Evolutionary conservation across 352 stramenopile genomes (phyloP).

Genomic region (Phytophthora nicotianae): DNA sequence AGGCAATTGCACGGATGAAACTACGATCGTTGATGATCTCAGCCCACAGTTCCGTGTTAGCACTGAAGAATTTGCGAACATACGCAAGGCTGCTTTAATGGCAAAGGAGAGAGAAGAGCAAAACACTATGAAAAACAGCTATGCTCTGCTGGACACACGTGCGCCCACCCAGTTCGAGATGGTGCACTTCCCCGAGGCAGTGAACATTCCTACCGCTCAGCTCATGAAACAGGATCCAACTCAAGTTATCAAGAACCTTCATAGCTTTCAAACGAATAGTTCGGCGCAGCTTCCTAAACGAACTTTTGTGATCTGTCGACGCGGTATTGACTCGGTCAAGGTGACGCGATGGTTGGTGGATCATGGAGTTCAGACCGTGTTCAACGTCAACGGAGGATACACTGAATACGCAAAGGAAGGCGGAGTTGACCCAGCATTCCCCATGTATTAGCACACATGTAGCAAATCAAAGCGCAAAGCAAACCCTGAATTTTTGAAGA

Average conservation of each 20-base stretch:
- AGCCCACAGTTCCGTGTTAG: slow-evolving; percentile 39
- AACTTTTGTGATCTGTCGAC: slow-evolving; percentile 79
- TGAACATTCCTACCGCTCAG: slow-evolving; percentile 64
- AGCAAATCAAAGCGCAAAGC: slow-evolving; percentile 2
- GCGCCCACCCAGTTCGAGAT: slow-evolving; percentile 70
- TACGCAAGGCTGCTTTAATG: slow-evolving; percentile 24
- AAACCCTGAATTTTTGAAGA: slow-evolving; percentile 29
- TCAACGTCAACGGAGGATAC: slow-evolving; percentile 80
- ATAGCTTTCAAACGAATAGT: slow-evolving; percentile 1
- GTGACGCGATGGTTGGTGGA: slow-evolving; percentile 64
- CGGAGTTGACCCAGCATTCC: slow-evolving; percentile 56
- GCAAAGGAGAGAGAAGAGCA: background rate
- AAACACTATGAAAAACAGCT: slow-evolving; percentile 12
- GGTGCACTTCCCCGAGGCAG: slow-evolving; percentile 70
- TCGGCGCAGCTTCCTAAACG: background rate
- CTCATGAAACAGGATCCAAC: slow-evolving; percentile 41
- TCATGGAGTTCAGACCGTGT: slow-evolving; percentile 44
- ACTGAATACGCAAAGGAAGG: slow-evolving; percentile 52
- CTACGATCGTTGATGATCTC: slow-evolving; percentile 19
- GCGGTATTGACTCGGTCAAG: slow-evolving; percentile 71
- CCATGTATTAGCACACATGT: slow-evolving; percentile 63
- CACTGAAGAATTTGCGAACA: slow-evolving; percentile 39
- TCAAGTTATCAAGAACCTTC: slow-evolving; percentile 24
- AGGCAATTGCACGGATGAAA: slow-evolving; percentile 15
- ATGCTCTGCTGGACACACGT: slow-evolving; percentile 71